Percentiles rank a stretch among this genome's conserved stretches.
phyloP scores from a whole-genome alignment of 139 green algal genomes.

The Chlorella sp. region DNA sequence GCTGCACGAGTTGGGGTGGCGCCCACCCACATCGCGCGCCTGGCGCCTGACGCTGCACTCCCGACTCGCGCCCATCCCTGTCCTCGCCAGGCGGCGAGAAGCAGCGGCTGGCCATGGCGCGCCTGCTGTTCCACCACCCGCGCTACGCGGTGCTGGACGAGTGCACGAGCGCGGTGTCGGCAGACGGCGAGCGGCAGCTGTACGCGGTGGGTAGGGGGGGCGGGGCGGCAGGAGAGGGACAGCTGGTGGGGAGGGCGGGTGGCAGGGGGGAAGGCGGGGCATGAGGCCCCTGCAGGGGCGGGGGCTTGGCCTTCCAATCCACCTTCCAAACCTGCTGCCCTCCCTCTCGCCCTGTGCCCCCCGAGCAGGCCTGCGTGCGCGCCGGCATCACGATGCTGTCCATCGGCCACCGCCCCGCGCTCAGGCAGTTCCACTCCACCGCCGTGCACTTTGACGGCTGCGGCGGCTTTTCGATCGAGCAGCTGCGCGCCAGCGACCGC shows the following conservation, averaged over 20 bases:
- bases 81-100: constrained; percentile 94
- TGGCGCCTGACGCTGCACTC: too few relatives aligned
- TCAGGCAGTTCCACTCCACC: constrained; percentile 58
- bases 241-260: not conserved
- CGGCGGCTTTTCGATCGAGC: not conserved
- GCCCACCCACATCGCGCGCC: too few relatives aligned
- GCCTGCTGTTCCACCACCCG: constrained; percentile 86
- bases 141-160: constrained; percentile 90
- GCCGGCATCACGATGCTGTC: constrained; percentile 88
- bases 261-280: too few relatives aligned
- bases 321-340: not conserved
- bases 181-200: constrained; percentile 70
- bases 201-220: constrained; percentile 42
- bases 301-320: not conserved
- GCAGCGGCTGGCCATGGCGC: constrained; percentile 90
- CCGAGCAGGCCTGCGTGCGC: constrained; percentile 42
- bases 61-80: too few relatives aligned
- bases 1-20: too few relatives aligned
- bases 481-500: constrained; percentile 21
- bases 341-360: not conserved
- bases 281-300: not conserved
- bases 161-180: constrained; percentile 84
- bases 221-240: not conserved
- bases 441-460: constrained; percentile 36
- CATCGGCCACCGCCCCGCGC: constrained; percentile 83